Conservation (phyloP, 768 basidiomycete species). For the Macrocybe gigantea region DNA sequence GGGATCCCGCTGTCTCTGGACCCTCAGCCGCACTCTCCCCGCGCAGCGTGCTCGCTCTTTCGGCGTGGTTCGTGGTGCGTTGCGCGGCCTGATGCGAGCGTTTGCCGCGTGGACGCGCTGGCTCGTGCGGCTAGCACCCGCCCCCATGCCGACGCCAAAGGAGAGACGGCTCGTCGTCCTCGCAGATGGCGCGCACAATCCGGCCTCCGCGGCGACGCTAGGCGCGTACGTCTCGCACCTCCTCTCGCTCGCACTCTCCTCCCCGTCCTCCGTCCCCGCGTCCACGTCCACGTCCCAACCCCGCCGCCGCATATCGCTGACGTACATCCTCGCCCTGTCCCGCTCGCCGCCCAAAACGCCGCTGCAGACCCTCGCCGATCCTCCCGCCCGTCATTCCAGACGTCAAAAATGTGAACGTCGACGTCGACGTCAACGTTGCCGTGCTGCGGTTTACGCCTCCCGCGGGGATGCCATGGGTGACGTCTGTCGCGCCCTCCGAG, state of each 20-base stretch:
- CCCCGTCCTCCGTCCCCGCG: not conserved
- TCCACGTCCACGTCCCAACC: slow-evolving; percentile 9
- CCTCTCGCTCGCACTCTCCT: slow-evolving; percentile 9
- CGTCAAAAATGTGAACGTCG: slow-evolving; percentile 9
- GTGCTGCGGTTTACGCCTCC: slow-evolving; percentile 65
- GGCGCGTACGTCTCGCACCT: slow-evolving; percentile 53
- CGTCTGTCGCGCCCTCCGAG: slow-evolving; percentile 46
- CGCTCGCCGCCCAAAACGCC: slow-evolving; percentile 84
- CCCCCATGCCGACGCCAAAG: not conserved
- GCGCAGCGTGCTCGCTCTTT: too few species aligned
- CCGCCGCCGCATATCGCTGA: slow-evolving; percentile 30
- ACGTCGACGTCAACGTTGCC: slow-evolving; percentile 41
- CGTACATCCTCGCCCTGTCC: slow-evolving; percentile 79
- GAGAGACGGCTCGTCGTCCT: slow-evolving; percentile 38
- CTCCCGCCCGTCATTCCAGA: slow-evolving; percentile 32
- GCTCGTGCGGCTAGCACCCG: too few species aligned
- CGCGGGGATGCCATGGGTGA: slow-evolving; percentile 95
- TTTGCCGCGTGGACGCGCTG: too few species aligned
- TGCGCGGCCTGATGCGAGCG: too few species aligned
- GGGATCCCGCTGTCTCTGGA: too few species aligned
- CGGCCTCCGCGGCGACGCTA: slow-evolving; percentile 66
- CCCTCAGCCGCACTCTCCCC: too few species aligned
- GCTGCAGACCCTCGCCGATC: slow-evolving; percentile 64
- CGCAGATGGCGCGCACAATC: slow-evolving; percentile 93
- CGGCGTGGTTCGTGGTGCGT: too few species aligned